phyloP scores from a whole-genome alignment of 257 asterid species.

The Galeopsis tetrahit region DNA sequence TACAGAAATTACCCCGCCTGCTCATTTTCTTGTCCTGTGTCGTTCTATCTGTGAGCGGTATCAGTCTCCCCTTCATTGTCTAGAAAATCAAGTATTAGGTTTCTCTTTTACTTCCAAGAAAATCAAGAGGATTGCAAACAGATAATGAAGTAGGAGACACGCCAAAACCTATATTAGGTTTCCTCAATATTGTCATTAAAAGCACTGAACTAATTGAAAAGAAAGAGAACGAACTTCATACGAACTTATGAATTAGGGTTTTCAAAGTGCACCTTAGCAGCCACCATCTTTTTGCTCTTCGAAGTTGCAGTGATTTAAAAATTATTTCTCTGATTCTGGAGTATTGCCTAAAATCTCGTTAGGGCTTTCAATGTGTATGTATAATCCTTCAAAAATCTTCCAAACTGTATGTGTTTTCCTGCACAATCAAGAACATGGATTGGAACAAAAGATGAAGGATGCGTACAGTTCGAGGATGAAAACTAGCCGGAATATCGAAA shows the following conservation, averaged over 20 bases:
- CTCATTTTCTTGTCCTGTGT: conserved; percentile 43
- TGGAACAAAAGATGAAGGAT: conserved; percentile 5
- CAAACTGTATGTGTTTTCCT: conserved; percentile 24
- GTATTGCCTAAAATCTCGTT: neutral
- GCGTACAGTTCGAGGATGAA: neutral
- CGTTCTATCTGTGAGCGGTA: conserved; percentile 31
- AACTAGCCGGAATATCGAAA: conserved; percentile 2
- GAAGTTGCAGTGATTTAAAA: neutral
- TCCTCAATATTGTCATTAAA: neutral
- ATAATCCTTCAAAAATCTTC: conserved; percentile 33
- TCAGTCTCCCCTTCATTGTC: conserved; percentile 46
- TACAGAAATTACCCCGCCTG: conserved; percentile 44
- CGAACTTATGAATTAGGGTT: conserved; percentile 32
- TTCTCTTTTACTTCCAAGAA: conserved; percentile 14
- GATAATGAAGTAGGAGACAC: neutral
- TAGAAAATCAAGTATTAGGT: conserved; percentile 17
- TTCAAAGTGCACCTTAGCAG: conserved; percentile 44
- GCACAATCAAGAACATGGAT: conserved; percentile 1
- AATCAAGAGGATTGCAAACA: neutral
- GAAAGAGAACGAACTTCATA: neutral
- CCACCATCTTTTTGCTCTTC: conserved; percentile 44
- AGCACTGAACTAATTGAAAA: conserved; percentile 1
- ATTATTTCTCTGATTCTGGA: conserved; percentile 7
- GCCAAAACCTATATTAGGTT: conserved; percentile 1
- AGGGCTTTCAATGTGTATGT: conserved; percentile 8